Conservation (phyloP, 2,329 filamentous ascomycete species). For the Dactylellina sp. region DNA sequence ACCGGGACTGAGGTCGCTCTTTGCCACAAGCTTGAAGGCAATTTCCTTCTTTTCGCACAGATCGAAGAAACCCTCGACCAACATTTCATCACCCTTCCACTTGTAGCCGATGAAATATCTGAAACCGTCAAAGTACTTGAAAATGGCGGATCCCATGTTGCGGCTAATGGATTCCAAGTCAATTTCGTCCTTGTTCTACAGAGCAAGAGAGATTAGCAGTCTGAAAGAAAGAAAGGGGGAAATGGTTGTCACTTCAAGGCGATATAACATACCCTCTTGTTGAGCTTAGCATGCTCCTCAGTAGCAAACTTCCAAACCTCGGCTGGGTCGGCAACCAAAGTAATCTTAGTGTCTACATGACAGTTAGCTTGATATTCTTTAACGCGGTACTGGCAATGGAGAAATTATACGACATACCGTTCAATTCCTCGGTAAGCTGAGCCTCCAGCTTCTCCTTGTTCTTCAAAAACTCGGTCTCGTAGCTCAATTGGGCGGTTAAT, state of each 20-base stretch:
- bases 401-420: conserved; percentile 24
- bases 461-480: conserved; percentile 20
- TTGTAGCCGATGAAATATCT: conserved; percentile 21
- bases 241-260: background rate
- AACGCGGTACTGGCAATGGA: background rate
- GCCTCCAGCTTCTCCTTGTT: conserved; percentile 38
- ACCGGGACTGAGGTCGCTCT: conserved; percentile 13
- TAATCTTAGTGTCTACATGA: conserved; percentile 23
- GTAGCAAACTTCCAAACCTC: conserved; percentile 38
- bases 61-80: conserved; percentile 48
- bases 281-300: conserved; percentile 39
- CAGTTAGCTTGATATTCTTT: background rate
- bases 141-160: conserved; percentile 42
- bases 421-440: conserved; percentile 35
- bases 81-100: conserved; percentile 51
- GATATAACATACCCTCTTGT: conserved; percentile 37
- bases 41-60: conserved; percentile 33
- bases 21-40: conserved; percentile 33
- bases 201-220: conserved; percentile 3
- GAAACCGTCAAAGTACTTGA: conserved; percentile 46
- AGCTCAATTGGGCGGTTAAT: conserved; percentile 21
- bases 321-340: conserved; percentile 41
- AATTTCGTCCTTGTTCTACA: conserved; percentile 34
- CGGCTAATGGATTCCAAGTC: conserved; percentile 42
- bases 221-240: background rate